These are phyloP conservation scores for Candida glaebosa DNA, from an alignment of 805 yeast genomes.

Conservation along the genomic window DNA sequence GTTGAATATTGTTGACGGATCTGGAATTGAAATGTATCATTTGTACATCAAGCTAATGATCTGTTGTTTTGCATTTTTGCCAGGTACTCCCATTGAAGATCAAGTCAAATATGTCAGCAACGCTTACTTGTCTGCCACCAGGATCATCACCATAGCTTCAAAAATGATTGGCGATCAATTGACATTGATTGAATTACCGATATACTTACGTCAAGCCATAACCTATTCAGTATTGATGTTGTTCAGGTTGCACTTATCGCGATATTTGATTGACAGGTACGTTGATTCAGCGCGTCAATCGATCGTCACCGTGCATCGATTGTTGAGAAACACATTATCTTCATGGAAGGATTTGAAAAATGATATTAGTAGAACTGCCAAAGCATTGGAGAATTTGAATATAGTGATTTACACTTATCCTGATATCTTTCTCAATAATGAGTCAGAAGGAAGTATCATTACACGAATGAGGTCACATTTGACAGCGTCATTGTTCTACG, in stretches of 20 bases:
- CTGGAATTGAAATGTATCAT: constrained; percentile 71
- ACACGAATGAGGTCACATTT: constrained; percentile 88
- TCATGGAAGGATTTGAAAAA: constrained; percentile 91
- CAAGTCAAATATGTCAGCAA: constrained; percentile 80
- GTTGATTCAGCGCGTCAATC: constrained; percentile 89
- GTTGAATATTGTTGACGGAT: constrained; percentile 59
- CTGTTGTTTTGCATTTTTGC: constrained; percentile 84
- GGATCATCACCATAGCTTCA: constrained; percentile 75
- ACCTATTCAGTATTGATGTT: constrained; percentile 74
- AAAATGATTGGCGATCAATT: constrained; percentile 58
- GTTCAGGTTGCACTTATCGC: constrained; percentile 78
- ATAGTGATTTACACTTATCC: constrained; percentile 86
- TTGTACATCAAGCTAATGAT: constrained; percentile 76
- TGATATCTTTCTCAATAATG: constrained; percentile 64
- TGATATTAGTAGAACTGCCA: constrained; percentile 89
- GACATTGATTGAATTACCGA: constrained; percentile 79
- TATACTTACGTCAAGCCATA: constrained; percentile 81
- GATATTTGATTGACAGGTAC: constrained; percentile 66
- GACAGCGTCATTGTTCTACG: constrained; percentile 87
- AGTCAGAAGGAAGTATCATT: constrained; percentile 48
- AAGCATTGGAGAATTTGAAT: constrained; percentile 82
- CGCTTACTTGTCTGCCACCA: constrained; percentile 77
- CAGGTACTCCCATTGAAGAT: constrained; percentile 85
- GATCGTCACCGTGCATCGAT: constrained; percentile 86
- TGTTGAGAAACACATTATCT: constrained; percentile 80